Percentiles rank a stretch among this genome's conserved stretches.
These are phyloP conservation scores for Zygnema cylindricum DNA, from an alignment of 139 green algal genomes.

Conservation along the genomic window DNA sequence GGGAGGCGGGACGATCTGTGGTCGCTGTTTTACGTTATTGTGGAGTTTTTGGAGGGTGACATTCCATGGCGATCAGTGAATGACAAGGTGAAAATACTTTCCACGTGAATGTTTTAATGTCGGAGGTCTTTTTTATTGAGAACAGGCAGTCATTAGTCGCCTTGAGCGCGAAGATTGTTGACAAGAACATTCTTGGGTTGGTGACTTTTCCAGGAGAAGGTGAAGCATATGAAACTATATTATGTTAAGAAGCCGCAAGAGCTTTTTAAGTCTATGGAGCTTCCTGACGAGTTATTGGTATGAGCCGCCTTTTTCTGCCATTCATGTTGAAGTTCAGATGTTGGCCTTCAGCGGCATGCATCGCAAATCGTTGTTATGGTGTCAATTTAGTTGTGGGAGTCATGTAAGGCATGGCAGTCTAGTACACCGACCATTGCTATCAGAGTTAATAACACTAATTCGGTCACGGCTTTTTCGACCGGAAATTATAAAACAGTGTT, in stretches of 20 bases:
- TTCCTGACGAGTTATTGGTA: constrained; percentile 40
- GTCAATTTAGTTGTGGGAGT: too few species aligned
- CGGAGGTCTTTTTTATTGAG: too few species aligned
- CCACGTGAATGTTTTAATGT: too few species aligned
- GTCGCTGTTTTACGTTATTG: constrained; percentile 86
- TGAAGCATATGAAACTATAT: constrained; percentile 44
- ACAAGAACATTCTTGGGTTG: constrained; percentile 15
- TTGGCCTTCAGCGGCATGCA: too few species aligned
- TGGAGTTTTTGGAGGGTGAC: constrained; percentile 75
- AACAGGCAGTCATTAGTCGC: too few species aligned
- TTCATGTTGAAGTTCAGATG: too few species aligned
- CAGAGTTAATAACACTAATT: constrained; percentile 21
- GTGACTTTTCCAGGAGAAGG: constrained; percentile 40
- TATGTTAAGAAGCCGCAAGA: constrained; percentile 41
- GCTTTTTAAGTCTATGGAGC: constrained; percentile 19
- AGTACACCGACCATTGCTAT: background rate
- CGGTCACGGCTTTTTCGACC: too few species aligned
- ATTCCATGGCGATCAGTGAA: constrained; percentile 66
- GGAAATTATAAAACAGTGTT: too few species aligned
- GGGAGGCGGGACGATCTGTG: constrained; percentile 87
- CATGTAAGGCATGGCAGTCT: too few species aligned
- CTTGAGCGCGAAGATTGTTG: constrained; percentile 3
- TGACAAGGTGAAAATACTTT: constrained; percentile 56
- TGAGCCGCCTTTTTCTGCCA: background rate
- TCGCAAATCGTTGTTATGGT: background rate